Evolutionary conservation across 805 yeast genomes (phyloP).

Genomic region (Isabelozyma pseudorhagii): DNA sequence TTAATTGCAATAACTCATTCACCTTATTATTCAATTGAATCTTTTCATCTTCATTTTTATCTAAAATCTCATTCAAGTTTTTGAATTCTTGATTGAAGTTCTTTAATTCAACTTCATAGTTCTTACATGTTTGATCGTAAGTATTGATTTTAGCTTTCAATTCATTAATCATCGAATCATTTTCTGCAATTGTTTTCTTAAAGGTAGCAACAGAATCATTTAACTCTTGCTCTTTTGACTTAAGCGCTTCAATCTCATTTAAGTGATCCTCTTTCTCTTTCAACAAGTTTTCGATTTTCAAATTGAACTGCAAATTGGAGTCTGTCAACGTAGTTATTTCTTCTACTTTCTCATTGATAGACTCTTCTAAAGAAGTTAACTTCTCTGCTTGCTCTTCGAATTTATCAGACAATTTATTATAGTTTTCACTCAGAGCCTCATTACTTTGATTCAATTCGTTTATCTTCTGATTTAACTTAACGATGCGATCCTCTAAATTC

Average conservation of each 20-base stretch:
- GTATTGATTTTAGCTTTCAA: slow-evolving; percentile 17
- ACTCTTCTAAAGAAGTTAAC: slow-evolving; percentile 3
- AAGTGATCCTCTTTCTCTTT: slow-evolving; percentile 15
- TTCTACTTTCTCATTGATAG: slow-evolving; percentile 3
- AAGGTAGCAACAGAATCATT: slow-evolving; percentile 16
- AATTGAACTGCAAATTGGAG: slow-evolving; percentile 7
- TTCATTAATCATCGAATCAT: slow-evolving; percentile 18
- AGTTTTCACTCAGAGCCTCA: neutral
- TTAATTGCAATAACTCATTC: slow-evolving; percentile 1
- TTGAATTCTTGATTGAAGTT: slow-evolving; percentile 1
- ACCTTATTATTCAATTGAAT: slow-evolving; percentile 4
- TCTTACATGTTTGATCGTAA: slow-evolving; percentile 10
- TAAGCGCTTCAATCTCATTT: slow-evolving; percentile 3
- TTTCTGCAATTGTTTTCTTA: slow-evolving; percentile 19
- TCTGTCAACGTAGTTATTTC: slow-evolving; percentile 7
- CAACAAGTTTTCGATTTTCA: slow-evolving; percentile 12
- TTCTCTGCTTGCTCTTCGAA: neutral
- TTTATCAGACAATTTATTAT: neutral
- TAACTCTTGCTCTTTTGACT: slow-evolving; percentile 8
- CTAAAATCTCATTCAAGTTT: slow-evolving; percentile 1
- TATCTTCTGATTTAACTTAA: slow-evolving; percentile 4
- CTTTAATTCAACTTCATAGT: slow-evolving; percentile 2
- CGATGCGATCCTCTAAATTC: slow-evolving; percentile 4
- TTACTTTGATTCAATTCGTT: slow-evolving; percentile 1
- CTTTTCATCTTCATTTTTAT: slow-evolving; percentile 4